Conservation (phyloP, 1,139 yeast species). For the Saccharomyces hybrid region DNA sequence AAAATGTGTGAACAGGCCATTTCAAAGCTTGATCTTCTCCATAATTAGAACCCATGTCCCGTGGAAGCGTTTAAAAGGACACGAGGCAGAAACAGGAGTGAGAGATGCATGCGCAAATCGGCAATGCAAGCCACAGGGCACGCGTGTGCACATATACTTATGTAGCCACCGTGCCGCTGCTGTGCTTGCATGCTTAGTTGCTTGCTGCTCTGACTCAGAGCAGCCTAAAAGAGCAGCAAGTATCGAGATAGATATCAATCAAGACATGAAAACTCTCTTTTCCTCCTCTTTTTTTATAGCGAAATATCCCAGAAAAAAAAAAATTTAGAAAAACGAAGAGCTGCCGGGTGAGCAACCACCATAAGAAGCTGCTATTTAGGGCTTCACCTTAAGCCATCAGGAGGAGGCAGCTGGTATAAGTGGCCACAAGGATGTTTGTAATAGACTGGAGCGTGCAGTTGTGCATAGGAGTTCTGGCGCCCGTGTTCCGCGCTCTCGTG, state of each 20-base stretch:
- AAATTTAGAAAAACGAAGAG: neutral
- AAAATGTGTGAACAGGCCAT: conserved; percentile 18
- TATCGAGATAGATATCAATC: too few species aligned
- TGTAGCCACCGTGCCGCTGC: neutral
- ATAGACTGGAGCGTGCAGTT: neutral
- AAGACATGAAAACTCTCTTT: too few species aligned
- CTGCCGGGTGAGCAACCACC: neutral
- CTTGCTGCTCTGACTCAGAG: neutral
- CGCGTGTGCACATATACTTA: neutral
- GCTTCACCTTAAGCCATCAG: neutral
- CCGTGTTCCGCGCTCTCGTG: conserved; percentile 5
- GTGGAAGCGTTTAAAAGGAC: conserved; percentile 37
- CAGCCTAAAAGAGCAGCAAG: too few species aligned
- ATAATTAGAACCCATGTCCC: conserved; percentile 57
- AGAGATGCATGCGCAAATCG: neutral
- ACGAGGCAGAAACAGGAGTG: conserved; percentile 74
- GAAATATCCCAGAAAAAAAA: neutral
- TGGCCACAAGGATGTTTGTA: neutral
- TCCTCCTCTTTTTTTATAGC: neutral
- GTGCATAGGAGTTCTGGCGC: neutral
- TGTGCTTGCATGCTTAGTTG: neutral
- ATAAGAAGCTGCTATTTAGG: conserved; percentile 1
- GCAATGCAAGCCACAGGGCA: neutral
- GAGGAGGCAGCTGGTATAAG: neutral
- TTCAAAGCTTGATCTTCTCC: conserved; percentile 59